Percentiles rank a stretch among this genome's conserved stretches.
These are phyloP conservation scores for Monilinia vaccinii-corymbosi DNA, from an alignment of 2,329 filamentous ascomycete species.

Conservation along the genomic window DNA sequence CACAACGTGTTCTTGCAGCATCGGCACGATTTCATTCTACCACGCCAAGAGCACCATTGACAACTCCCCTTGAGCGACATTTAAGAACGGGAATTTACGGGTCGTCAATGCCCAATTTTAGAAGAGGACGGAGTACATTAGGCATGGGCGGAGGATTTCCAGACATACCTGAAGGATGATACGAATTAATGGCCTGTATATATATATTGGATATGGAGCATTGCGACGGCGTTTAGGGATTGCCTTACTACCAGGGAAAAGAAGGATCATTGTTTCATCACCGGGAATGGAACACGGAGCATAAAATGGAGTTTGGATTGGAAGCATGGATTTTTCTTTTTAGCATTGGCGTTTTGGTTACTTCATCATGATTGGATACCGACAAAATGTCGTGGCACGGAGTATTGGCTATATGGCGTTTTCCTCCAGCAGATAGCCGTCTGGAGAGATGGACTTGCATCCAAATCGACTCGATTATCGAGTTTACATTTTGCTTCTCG, in stretches of 20 bases:
- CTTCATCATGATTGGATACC: conserved; percentile 2
- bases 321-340: neutral
- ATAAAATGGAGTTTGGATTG: neutral
- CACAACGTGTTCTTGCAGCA: conserved; percentile 32
- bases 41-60: conserved; percentile 36
- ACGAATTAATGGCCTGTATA: conserved; percentile 17
- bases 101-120: conserved; percentile 14
- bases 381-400: conserved; percentile 5
- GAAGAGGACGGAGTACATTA: conserved; percentile 19
- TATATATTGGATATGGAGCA: conserved; percentile 7
- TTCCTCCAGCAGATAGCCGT: conserved; percentile 1
- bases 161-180: conserved; percentile 20
- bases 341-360: conserved; percentile 4
- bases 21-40: conserved; percentile 34
- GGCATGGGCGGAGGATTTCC: conserved; percentile 21
- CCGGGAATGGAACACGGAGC: conserved; percentile 4
- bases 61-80: conserved; percentile 35
- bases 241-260: conserved; percentile 1
- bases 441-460: neutral
- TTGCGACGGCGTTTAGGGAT: conserved; percentile 8
- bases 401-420: conserved; percentile 3
- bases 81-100: conserved; percentile 27
- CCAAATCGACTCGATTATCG: neutral
- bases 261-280: neutral
- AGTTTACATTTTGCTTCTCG: neutral